phyloP scores from a whole-genome alignment of 495 filamentous ascomycete genomes.

The Aspergillus cristatus region DNA sequence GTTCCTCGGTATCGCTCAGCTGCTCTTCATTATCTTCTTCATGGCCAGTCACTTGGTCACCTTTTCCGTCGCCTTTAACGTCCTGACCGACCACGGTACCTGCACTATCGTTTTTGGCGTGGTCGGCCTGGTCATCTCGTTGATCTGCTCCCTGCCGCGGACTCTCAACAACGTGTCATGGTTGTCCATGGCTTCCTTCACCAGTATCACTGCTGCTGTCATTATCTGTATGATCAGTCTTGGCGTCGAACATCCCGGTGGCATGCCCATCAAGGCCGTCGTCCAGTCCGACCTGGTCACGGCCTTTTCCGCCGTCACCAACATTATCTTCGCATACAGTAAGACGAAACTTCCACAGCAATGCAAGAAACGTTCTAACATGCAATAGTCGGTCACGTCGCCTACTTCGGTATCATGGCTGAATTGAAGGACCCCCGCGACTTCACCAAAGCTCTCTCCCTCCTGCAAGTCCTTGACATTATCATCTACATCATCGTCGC shows the following conservation, averaged over 20 bases:
- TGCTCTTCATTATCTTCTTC: slow-evolving; percentile 56
- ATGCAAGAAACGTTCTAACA: background rate
- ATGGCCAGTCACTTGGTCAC: slow-evolving; percentile 64
- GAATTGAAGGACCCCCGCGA: slow-evolving; percentile 55
- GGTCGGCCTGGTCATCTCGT: slow-evolving; percentile 47
- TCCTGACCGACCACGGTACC: slow-evolving; percentile 45
- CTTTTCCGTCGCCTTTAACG: slow-evolving; percentile 57
- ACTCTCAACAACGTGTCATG: slow-evolving; percentile 44
- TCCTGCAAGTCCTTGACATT: slow-evolving; percentile 48
- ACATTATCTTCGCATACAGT: slow-evolving; percentile 21
- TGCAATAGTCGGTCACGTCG: slow-evolving; percentile 42
- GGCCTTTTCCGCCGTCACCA: slow-evolving; percentile 30
- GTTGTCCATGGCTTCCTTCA: slow-evolving; percentile 49
- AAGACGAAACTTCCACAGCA: background rate
- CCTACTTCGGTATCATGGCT: slow-evolving; percentile 60
- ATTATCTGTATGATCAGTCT: slow-evolving; percentile 56
- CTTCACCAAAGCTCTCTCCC: slow-evolving; percentile 47
- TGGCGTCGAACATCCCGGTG: slow-evolving; percentile 25
- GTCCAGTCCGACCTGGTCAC: slow-evolving; percentile 17
- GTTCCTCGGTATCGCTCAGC: slow-evolving; percentile 46
- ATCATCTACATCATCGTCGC: slow-evolving; percentile 40
- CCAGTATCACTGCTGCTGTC: slow-evolving; percentile 53
- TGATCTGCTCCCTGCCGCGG: slow-evolving; percentile 50
- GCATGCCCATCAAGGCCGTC: slow-evolving; percentile 8
- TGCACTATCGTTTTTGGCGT: slow-evolving; percentile 59